A percentile compares a stretch with the other conserved stretches of the same genome.
phyloP scores from a whole-genome alignment of 225 moss, liverwort and hornwort genomes.

The Bryoerythrophyllum caledonicum region DNA sequence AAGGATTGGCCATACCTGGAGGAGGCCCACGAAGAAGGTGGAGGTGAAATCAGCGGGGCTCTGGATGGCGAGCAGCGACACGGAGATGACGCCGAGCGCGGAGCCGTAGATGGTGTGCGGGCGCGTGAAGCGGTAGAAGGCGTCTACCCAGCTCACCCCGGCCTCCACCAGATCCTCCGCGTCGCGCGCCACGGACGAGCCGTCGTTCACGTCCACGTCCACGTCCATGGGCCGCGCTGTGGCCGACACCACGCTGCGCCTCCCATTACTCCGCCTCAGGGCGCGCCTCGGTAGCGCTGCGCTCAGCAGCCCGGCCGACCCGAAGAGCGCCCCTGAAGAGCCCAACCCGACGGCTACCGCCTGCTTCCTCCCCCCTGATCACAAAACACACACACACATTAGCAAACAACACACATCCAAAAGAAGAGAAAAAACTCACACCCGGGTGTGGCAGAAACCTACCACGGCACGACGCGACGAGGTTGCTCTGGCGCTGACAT shows the following conservation, averaged over 20 bases:
- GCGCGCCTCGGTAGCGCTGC: neutral
- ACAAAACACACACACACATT: neutral
- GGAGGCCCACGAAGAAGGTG: slow-evolving; percentile 64
- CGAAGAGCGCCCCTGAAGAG: slow-evolving; percentile 13
- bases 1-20: slow-evolving; percentile 49
- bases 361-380: slow-evolving; percentile 21
- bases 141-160: slow-evolving; percentile 70
- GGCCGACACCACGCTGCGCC: slow-evolving; percentile 26
- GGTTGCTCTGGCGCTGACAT: slow-evolving; percentile 26
- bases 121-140: slow-evolving; percentile 77
- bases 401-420: no score
- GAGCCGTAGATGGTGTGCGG: slow-evolving; percentile 89
- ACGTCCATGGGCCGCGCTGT: slow-evolving; percentile 77
- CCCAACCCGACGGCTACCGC: slow-evolving; percentile 6
- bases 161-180: slow-evolving; percentile 48
- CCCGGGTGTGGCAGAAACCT: neutral
- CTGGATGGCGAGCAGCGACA: slow-evolving; percentile 73
- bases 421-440: no score
- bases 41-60: slow-evolving; percentile 63
- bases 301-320: slow-evolving; percentile 9
- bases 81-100: slow-evolving; percentile 77
- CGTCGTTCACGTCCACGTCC: slow-evolving; percentile 56
- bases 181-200: slow-evolving; percentile 33
- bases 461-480: slow-evolving; percentile 24
- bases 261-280: neutral